Evolutionary conservation across 306 rosid genomes (phyloP), one percentile per base, ranked within the genome.

Genomic region (Canavalia gladiata): DNA sequence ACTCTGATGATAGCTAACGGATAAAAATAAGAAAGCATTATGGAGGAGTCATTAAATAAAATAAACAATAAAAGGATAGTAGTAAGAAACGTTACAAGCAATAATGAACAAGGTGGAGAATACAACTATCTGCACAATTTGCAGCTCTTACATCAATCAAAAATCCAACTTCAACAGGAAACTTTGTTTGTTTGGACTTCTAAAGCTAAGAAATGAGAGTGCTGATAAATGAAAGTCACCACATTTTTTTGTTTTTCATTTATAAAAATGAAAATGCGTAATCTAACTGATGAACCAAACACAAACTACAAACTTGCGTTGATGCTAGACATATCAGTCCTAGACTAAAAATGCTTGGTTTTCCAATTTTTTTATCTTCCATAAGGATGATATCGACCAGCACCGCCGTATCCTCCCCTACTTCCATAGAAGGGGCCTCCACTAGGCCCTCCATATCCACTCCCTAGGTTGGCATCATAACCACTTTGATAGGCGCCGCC

Each of bases 321-420:
- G 83, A 72, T 31, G 82, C 81, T 63, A 67, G 63, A 58, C 56
- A 80, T 67, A 85, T 55, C n/a, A 79, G 67, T 79, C 74, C 90
- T 83, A 83, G 76, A 63, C 82, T 86, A 76, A 63, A 66, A 72
- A 74, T 77, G 30, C 79, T 68, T 33, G 68, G 7, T 69, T 31
- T 30, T 81, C 71, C 55, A 46, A 80, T 67, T 50, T 79, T 82
- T 77, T 86, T 94, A 95, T 82, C 99, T 90, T 74, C 97, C 97
- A 55, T 95, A 95, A 29, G 99, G 99, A 87, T 95, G 99, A 62
- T 93, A 95, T 50, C 99, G 92, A 70, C 97, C 90, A 57, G 88
- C 93, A 8, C 91, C 92, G 8, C 91, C 92, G 60, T 93, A 91
- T 25, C 97, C 99, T 13, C 97, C 98, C 84, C 98, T 87, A 76